Percentiles rank a stretch among this genome's conserved stretches.
phyloP scores from a whole-genome alignment of 192 early-diverging fungal species.

The Mortierella alpina region DNA sequence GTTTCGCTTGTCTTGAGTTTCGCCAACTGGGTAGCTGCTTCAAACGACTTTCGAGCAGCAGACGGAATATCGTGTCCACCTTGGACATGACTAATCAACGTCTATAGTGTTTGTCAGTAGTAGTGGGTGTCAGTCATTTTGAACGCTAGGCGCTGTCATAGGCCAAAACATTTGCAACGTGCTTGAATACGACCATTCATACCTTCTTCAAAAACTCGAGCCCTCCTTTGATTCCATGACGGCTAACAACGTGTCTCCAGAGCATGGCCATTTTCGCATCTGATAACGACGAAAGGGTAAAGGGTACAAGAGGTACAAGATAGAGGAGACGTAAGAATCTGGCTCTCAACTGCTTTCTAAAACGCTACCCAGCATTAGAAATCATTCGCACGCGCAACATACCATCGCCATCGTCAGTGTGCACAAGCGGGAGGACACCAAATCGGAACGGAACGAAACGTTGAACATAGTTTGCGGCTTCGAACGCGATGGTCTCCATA shows the following conservation, averaged over 20 bases:
- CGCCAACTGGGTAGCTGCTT: background rate
- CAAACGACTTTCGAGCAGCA: slow-evolving; percentile 23
- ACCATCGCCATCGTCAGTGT: slow-evolving; percentile 55
- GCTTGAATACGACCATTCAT: background rate
- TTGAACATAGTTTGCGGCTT: slow-evolving; percentile 72
- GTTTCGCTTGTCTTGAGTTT: slow-evolving; percentile 29
- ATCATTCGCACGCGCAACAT: slow-evolving; percentile 2
- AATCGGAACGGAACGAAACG: slow-evolving; percentile 86
- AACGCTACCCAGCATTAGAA: background rate
- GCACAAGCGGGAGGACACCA: slow-evolving; percentile 81
- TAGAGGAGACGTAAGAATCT: background rate
- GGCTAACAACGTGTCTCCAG: slow-evolving; percentile 34
- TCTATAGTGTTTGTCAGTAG: background rate
- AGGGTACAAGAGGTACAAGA: too few relatives aligned
- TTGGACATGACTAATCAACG: slow-evolving; percentile 22
- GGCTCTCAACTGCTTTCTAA: background rate
- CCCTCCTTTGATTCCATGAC: slow-evolving; percentile 42
- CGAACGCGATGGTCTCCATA: slow-evolving; percentile 68
- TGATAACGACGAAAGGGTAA: background rate
- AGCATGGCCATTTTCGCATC: slow-evolving; percentile 41
- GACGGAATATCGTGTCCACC: slow-evolving; percentile 16
- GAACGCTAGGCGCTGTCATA: background rate
- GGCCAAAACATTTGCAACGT: background rate
- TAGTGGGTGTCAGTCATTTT: background rate
- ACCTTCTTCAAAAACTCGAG: slow-evolving; percentile 39